Conservation (phyloP, 2,329 filamentous ascomycete genomes). For the Xylariaceae sp. region DNA sequence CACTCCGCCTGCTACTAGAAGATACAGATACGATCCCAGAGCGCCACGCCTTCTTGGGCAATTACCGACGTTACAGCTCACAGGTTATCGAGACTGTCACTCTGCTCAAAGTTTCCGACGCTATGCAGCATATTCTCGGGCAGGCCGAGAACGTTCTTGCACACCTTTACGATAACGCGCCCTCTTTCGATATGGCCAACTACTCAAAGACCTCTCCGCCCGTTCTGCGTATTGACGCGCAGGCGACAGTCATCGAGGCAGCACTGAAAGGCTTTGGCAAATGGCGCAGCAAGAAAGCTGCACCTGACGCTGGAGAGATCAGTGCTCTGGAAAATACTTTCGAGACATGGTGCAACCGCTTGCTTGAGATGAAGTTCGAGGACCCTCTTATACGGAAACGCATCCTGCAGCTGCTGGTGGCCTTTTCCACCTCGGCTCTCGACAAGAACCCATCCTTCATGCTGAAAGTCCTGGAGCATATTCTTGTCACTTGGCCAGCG, state of each 20-base stretch:
- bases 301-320: slow-evolving; percentile 40
- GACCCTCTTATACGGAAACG: slow-evolving; percentile 82
- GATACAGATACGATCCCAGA: slow-evolving; percentile 95
- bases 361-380: slow-evolving; percentile 70
- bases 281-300: slow-evolving; percentile 49
- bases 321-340: slow-evolving; percentile 59
- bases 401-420: slow-evolving; percentile 75
- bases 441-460: slow-evolving; percentile 77
- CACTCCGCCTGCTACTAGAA: slow-evolving; percentile 77
- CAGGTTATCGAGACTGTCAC: slow-evolving; percentile 86
- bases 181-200: slow-evolving; percentile 58
- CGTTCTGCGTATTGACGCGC: slow-evolving; percentile 78
- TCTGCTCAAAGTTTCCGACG: slow-evolving; percentile 74
- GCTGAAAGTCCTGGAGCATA: slow-evolving; percentile 84
- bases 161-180: slow-evolving; percentile 68
- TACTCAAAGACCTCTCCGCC: slow-evolving; percentile 68
- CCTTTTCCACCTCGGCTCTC: slow-evolving; percentile 76
- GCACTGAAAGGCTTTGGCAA: slow-evolving; percentile 84
- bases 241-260: slow-evolving; percentile 85
- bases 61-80: slow-evolving; percentile 87
- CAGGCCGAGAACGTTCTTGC: slow-evolving; percentile 71
- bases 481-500: slow-evolving; percentile 76
- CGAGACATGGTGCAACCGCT: slow-evolving; percentile 67
- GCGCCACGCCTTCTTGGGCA: slow-evolving; percentile 89
- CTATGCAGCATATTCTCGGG: slow-evolving; percentile 80